These are phyloP conservation scores for Blastocystis hominis DNA, from an alignment of 352 stramenopile species.

Conservation along the genomic window DNA sequence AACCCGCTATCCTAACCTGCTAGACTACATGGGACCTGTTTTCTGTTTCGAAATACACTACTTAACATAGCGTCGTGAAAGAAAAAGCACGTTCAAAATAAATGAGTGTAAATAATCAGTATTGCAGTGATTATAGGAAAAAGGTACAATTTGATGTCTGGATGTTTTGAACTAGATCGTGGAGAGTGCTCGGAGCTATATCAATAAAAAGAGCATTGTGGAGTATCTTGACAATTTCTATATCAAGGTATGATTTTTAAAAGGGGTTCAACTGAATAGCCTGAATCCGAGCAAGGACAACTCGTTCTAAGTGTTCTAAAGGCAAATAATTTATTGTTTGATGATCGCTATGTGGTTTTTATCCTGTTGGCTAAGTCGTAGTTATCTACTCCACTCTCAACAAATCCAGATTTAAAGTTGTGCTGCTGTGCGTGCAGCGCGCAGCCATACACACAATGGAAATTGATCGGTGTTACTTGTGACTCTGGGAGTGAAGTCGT, in stretches of 20 bases:
- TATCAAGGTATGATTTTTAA: not conserved
- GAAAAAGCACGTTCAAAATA: not conserved
- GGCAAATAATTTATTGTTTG: not conserved
- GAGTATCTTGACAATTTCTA: not conserved
- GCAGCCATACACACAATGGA: not conserved
- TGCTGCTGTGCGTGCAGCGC: not conserved
- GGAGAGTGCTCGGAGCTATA: not conserved
- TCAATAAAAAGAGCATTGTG: not conserved
- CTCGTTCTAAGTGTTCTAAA: not conserved
- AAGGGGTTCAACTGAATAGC: not conserved
- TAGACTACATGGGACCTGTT: conserved; percentile 26
- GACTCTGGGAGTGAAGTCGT: not conserved
- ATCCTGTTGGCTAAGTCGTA: not conserved
- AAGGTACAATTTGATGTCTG: not conserved
- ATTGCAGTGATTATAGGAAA: not conserved
- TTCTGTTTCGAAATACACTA: not conserved
- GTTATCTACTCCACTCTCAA: not conserved
- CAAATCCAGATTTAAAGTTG: not conserved
- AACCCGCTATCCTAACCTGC: conserved; percentile 47
- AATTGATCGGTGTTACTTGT: not conserved
- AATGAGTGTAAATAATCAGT: not conserved
- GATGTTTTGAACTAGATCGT: not conserved
- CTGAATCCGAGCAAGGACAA: not conserved
- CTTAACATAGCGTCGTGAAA: not conserved
- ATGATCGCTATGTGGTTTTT: not conserved